Percentiles rank a stretch among this genome's conserved stretches.
Conservation (phyloP, 306 rosid species). For the Dryas octopetala region DNA sequence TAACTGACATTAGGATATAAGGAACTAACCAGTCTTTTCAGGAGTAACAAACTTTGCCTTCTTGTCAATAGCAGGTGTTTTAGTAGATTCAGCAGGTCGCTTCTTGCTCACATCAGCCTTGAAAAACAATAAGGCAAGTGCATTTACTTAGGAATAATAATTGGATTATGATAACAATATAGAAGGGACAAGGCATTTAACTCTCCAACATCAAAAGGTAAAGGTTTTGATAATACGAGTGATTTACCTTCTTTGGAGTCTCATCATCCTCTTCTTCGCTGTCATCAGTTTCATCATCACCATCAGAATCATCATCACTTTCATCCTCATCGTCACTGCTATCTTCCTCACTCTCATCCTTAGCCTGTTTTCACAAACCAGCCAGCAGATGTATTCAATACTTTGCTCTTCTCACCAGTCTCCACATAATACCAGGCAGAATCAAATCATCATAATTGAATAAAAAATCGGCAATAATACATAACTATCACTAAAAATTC, state of each 20-base stretch:
- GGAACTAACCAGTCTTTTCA: conserved; percentile 51
- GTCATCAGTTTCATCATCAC: conserved; percentile 36
- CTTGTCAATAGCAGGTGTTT: conserved; percentile 46
- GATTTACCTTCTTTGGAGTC: conserved; percentile 52
- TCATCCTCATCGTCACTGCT: conserved; percentile 29
- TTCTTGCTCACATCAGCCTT: conserved; percentile 52
- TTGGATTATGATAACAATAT: conserved; percentile 1
- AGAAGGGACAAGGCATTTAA: not conserved
- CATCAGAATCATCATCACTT: conserved; percentile 22
- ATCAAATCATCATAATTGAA: not conserved
- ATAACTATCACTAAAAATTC: not conserved
- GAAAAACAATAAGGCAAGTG: not conserved
- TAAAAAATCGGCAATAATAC: too few species aligned
- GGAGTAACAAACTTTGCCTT: conserved; percentile 67
- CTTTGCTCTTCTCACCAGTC: not conserved
- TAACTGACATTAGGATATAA: not conserved
- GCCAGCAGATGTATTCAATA: not conserved
- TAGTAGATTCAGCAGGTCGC: conserved; percentile 42
- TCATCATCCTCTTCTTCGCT: conserved; percentile 46
- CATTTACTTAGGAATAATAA: not conserved
- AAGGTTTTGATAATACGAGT: not conserved
- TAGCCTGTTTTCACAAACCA: conserved; percentile 29
- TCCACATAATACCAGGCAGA: not conserved
- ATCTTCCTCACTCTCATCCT: conserved; percentile 27
- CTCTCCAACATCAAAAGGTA: not conserved